Percentiles rank a stretch among this genome's conserved stretches.
Conservation (phyloP, 345 rosid genomes). For the Brassica juncea region DNA sequence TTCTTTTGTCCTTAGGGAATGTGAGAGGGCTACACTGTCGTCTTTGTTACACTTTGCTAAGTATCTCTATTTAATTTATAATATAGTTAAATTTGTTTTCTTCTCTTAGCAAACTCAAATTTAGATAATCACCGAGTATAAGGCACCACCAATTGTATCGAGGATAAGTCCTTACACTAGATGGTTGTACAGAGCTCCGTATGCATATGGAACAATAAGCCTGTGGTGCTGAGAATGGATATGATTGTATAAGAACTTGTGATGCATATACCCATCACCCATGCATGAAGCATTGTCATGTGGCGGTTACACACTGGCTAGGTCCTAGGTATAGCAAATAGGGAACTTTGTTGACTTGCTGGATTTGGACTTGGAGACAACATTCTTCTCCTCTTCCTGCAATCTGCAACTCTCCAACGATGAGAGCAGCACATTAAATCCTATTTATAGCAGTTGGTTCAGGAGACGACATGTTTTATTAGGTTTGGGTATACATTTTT, state of each 20-base stretch:
- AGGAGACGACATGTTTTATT: background rate
- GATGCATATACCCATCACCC: background rate
- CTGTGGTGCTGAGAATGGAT: background rate
- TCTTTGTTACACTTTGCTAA: slow-evolving; percentile 14
- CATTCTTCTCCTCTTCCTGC: no score
- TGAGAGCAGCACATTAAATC: slow-evolving; percentile 27
- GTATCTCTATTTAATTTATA: slow-evolving; percentile 28
- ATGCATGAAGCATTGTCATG: slow-evolving; percentile 44
- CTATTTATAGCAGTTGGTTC: background rate
- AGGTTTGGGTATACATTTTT: background rate
- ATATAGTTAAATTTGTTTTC: slow-evolving; percentile 28
- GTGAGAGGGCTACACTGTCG: slow-evolving; percentile 21
- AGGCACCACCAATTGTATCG: background rate
- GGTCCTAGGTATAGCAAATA: slow-evolving; percentile 11
- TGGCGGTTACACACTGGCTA: slow-evolving; percentile 63
- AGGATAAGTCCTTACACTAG: background rate
- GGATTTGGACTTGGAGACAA: no score
- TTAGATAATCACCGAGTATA: background rate
- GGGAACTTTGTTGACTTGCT: background rate
- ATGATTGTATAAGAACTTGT: background rate
- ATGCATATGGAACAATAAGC: background rate
- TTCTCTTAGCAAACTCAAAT: background rate
- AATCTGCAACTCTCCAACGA: background rate
- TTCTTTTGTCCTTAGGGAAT: slow-evolving; percentile 36
- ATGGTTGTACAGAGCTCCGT: background rate